Base-by-base conservation (phyloP, 75 land plant species). In the Chamaecyparis obtusa region DNA sequence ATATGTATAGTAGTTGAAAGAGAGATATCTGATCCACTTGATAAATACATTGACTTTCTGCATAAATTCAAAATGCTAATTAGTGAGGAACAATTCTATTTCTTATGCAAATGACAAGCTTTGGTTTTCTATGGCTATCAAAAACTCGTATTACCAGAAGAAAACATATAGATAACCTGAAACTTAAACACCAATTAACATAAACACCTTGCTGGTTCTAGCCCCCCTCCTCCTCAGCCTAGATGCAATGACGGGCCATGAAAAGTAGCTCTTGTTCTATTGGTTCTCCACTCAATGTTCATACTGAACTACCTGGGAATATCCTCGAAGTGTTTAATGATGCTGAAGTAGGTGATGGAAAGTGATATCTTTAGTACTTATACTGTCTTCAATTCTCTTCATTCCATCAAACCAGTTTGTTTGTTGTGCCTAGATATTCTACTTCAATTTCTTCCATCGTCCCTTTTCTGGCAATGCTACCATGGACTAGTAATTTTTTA, bases 1-100 rank as follows among this genome's bases (percentile, higher is more conserved):
- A 87, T 91, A 96, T 15, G 93, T 90, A 69, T 95, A 94, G 84
- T 93, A 94, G 84, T 94, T 96, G 94, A 94, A 95, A 11, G 98
- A 95, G 35, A 96, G 32, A 75, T 95, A 92, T 43, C 92, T 96
- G 30, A 93, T 55, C 98, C 98, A 96, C 13, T 86, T 87, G 75
- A 96, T 95, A 87, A 95, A 96, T 16, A 83, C 85, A 1, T 95
- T 96, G 36, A 93, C 94, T 27, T 89, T 77, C 96, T 96, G 96
- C 91, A 90, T 44, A 21, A 9, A 51, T 17, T 32, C 33, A 71
- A 37, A 84, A 78, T 39, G 39, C 39, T 24, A 8, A 21, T 21
- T 39, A 3, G 9, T 78, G n/a, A 64, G 7, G 21, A 64, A 64
- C n/a, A 64, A 64, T 64, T 19, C 60, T 24, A 64, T 64, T 19